Conservation (phyloP, 2,329 filamentous ascomycete species). For the Bisporella sp. region DNA sequence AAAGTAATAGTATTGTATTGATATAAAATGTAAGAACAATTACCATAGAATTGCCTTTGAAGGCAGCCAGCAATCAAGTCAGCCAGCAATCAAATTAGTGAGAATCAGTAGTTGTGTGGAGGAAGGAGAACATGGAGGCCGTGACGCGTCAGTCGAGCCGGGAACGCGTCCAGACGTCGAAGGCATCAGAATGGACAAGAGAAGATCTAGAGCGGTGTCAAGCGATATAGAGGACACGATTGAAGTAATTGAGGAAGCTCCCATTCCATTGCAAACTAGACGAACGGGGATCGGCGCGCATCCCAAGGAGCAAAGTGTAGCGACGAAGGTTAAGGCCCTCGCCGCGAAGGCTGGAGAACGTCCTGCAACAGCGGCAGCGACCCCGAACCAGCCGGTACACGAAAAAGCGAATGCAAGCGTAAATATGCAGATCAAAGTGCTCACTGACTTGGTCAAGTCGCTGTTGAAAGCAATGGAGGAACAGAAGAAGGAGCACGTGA, state of each 20-base stretch:
- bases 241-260: neutral
- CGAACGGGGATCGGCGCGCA: neutral
- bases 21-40: too few relatives aligned
- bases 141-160: neutral
- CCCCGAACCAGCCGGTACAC: neutral
- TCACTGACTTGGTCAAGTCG: neutral
- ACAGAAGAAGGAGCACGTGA: conserved; percentile 1
- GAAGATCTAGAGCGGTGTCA: neutral
- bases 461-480: conserved; percentile 2
- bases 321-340: neutral
- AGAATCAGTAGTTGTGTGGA: too few relatives aligned
- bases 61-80: too few relatives aligned
- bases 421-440: neutral
- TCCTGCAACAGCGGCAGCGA: neutral
- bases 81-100: too few relatives aligned
- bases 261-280: neutral
- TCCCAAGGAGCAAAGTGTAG: neutral
- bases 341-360: neutral
- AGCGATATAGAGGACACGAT: neutral
- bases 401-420: neutral
- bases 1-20: too few relatives aligned
- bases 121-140: too few relatives aligned
- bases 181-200: neutral
- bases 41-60: too few relatives aligned
- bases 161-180: neutral